Conservation (phyloP, 164 flowering plant species). For the Amborella trichopoda region DNA sequence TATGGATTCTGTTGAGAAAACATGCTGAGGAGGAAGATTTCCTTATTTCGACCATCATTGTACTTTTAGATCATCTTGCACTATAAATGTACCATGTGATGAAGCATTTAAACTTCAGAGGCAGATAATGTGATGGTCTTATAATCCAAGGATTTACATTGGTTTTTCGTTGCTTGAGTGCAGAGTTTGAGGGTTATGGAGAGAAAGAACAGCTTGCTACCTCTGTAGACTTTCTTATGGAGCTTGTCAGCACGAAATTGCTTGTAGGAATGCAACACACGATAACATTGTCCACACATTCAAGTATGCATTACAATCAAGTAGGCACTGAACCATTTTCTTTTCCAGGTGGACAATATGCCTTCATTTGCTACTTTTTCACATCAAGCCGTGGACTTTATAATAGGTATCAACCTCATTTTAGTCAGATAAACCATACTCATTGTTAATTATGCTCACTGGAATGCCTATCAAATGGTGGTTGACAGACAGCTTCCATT, state of each 20-base stretch:
- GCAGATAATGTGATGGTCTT: too few species aligned
- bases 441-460: too few species aligned
- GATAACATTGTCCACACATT: background rate
- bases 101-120: too few species aligned
- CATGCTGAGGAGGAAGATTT: too few species aligned
- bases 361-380: constrained; percentile 47
- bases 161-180: background rate
- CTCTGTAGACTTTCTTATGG: constrained; percentile 75
- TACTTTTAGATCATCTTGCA: too few species aligned
- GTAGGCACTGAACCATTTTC: background rate
- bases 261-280: constrained; percentile 19
- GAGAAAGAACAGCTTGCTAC: constrained; percentile 56
- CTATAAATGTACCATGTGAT: too few species aligned
- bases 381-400: constrained; percentile 88
- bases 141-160: background rate
- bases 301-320: background rate
- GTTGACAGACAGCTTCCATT: too few species aligned
- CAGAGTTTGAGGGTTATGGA: constrained; percentile 39
- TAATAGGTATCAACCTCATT: constrained; percentile 39
- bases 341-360: constrained; percentile 31
- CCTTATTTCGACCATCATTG: too few species aligned
- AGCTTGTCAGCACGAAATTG: constrained; percentile 41
- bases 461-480: too few species aligned
- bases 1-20: too few species aligned
- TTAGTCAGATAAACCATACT: background rate